Percentiles rank a stretch among this genome's conserved stretches.
Evolutionary conservation across 306 rosid species (phyloP).

Genomic region (Mucuna pruriens): DNA sequence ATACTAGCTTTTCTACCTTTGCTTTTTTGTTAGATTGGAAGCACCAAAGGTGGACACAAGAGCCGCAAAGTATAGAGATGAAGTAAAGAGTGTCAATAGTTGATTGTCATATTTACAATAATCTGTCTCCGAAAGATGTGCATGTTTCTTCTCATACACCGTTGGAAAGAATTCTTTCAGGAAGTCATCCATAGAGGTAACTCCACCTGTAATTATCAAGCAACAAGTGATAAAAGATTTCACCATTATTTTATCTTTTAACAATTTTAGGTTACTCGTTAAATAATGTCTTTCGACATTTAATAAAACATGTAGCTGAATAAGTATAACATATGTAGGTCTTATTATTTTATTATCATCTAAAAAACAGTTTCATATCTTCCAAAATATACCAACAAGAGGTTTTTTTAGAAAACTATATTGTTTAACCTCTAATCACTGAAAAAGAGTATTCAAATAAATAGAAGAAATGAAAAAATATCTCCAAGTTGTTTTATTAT

Average conservation of each 20-base stretch:
- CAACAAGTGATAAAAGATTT: neutral
- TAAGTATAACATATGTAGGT: neutral
- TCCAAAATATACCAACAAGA: too few species aligned
- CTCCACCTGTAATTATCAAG: conserved; percentile 67
- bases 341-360: neutral
- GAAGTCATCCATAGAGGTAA: conserved; percentile 97
- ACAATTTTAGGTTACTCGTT: too few species aligned
- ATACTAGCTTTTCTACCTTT: conserved; percentile 57
- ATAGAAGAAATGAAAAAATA: too few species aligned
- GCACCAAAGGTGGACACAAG: conserved; percentile 79
- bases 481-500: too few species aligned
- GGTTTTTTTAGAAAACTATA: too few species aligned
- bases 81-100: conserved; percentile 74
- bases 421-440: too few species aligned
- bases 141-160: conserved; percentile 68
- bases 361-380: too few species aligned
- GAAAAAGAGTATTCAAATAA: neutral
- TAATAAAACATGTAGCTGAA: neutral
- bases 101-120: conserved; percentile 91
- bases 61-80: conserved; percentile 81
- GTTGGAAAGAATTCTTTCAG: conserved; percentile 75
- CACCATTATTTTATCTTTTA: neutral
- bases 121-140: conserved; percentile 73
- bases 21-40: conserved; percentile 45
- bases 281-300: too few species aligned